phyloP scores from a whole-genome alignment of 2,329 filamentous ascomycete species.

The Juglanconis oblonga region DNA sequence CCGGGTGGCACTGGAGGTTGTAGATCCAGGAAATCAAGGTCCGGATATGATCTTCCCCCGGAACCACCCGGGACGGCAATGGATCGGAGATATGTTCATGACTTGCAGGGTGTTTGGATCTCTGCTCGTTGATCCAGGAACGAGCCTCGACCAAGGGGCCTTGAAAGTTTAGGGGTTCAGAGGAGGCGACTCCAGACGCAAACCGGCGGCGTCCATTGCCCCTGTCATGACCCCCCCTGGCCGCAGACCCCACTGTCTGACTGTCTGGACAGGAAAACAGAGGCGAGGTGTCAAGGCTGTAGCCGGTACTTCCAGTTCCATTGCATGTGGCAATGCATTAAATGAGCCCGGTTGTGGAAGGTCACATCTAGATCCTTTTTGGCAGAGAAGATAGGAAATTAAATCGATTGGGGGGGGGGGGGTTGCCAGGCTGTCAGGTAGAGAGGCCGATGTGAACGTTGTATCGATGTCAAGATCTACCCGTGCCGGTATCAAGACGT shows the following conservation, averaged over 20 bases:
- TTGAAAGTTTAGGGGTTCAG: background rate
- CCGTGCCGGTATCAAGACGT: background rate
- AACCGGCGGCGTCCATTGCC: background rate
- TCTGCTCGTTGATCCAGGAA: no score
- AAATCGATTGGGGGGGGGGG: background rate
- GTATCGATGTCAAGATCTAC: background rate
- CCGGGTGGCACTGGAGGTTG: no score
- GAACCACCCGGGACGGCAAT: no score
- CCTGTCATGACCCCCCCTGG: background rate
- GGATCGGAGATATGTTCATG: no score
- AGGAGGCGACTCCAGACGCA: background rate
- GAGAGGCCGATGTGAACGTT: background rate
- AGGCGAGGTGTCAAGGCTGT: constrained; percentile 3
- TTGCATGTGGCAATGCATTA: background rate
- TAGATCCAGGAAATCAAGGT: no score
- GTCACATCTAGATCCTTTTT: constrained; percentile 9
- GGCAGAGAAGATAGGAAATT: constrained; percentile 1
- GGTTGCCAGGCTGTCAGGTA: background rate
- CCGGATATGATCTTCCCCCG: no score
- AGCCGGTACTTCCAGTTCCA: background rate
- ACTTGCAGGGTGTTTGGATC: no score
- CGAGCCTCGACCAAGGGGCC: no score
- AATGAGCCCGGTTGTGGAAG: constrained; percentile 4
- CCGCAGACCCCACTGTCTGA: background rate
- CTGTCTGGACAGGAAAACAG: background rate